Evolutionary conservation across 805 yeast genomes (phyloP), one percentile per base, ranked within the genome.

Genomic region (Saccharomycopsis javanensis): DNA sequence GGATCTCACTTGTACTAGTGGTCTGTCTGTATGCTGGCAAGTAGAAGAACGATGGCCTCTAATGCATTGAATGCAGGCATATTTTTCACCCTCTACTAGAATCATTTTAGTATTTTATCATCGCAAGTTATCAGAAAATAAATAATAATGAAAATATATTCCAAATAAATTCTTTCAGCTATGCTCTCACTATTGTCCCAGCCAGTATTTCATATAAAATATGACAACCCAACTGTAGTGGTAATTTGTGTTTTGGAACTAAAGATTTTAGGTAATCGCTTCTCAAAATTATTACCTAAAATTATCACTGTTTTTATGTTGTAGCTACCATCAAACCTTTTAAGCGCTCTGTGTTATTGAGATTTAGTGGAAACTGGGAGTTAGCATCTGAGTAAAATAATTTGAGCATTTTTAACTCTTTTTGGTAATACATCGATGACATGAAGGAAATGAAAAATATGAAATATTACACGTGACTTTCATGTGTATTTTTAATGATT

Each of bases 11-110:
- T 89, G 88, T 11, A 91, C 83, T 45, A 92, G 73, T 25, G 94
- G 88, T 51, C 97, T 76, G 55, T 79, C 75, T 31, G 86, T 80
- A 69, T 92, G 99, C 55, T 80, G 80, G 69, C 99, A 92, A 56
- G 85, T 81, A 0, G 92, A 82, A 0, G 97, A 87, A 45, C 99
- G 72, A 66, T 92, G 99, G 16, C 98, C 98, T 50, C 97, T 75
- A 25, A 94, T 88, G 67, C 99, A 92, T 65, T 84, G 85, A 56
- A 80, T 79, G 69, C 97, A 89, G 2, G 96, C 87, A 67, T 86
- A 86, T 65, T 90, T 86, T 64, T 80, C 85, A 30, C 86, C 86
- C 62, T 86, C 86, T 64, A 85, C 86, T 55, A 87, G 71, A 55
- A 89, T 86, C 96, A 89, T 88, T 42, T 18, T 20, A 31, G 13